Percentiles rank a stretch among this genome's conserved stretches.
Evolutionary conservation across 192 early-diverging fungal species (phyloP).

Genomic region (Phycomyces nitens): DNA sequence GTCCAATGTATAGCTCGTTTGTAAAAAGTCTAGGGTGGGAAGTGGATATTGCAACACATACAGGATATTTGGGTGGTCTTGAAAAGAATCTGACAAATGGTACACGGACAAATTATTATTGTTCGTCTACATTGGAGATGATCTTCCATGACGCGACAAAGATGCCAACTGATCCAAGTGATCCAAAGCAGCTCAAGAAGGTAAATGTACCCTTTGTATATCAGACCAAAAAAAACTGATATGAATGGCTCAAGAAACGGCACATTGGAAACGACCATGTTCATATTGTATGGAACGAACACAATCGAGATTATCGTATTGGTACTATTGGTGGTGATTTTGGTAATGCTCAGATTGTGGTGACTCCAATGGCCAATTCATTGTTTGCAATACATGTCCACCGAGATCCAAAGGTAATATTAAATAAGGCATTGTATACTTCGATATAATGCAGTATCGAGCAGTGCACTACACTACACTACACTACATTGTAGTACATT

Average conservation of each 20-base stretch:
- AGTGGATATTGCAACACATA: conserved; percentile 78
- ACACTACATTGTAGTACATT: too few species aligned
- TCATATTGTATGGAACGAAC: conserved; percentile 98
- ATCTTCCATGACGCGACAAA: conserved; percentile 87
- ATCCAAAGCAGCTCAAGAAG: conserved; percentile 89
- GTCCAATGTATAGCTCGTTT: conserved; percentile 78
- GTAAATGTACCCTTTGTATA: conserved; percentile 57
- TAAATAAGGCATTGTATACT: neutral
- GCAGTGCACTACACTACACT: too few species aligned
- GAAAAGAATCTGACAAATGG: conserved; percentile 80
- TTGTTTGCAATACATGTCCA: conserved; percentile 53
- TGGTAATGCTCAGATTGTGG: conserved; percentile 91
- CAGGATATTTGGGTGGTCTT: conserved; percentile 84
- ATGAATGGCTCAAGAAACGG: conserved; percentile 68
- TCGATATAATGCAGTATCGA: too few species aligned
- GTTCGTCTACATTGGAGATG: conserved; percentile 80
- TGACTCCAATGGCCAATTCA: conserved; percentile 76
- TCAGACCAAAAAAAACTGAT: too few species aligned
- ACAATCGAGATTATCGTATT: conserved; percentile 77
- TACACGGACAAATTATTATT: conserved; percentile 73
- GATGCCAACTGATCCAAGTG: conserved; percentile 80
- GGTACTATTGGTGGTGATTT: conserved; percentile 96
- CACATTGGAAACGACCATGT: conserved; percentile 99
- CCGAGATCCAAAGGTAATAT: conserved; percentile 50
- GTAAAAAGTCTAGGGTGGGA: conserved; percentile 92